Conservation (phyloP, 2,329 filamentous ascomycete genomes). For the Dryadomyces quercivorus region DNA sequence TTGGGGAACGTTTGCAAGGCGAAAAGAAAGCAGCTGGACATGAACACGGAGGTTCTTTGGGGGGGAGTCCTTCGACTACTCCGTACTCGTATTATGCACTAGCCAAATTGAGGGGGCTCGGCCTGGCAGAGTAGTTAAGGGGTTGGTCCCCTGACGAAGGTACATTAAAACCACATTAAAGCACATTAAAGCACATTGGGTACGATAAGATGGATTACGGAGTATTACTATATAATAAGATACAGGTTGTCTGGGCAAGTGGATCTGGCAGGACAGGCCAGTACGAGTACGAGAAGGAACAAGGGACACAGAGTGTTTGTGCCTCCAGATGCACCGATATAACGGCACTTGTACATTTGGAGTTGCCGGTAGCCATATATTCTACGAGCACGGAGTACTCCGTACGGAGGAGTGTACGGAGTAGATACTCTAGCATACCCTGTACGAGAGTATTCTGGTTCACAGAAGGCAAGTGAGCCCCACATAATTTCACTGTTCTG, state of each 20-base stretch:
- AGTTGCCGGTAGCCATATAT: too few relatives aligned
- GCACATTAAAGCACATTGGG: neutral
- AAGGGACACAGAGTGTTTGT: too few relatives aligned
- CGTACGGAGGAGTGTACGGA: too few relatives aligned
- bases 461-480: neutral
- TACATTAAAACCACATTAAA: neutral
- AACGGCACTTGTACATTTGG: too few relatives aligned
- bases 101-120: constrained; percentile 6
- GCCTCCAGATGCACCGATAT: too few relatives aligned
- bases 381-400: neutral
- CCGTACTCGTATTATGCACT: constrained; percentile 2
- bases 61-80: neutral
- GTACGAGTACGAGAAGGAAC: neutral
- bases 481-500: neutral
- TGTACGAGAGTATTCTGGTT: too few relatives aligned
- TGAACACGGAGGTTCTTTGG: neutral
- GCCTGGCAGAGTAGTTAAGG: constrained; percentile 6
- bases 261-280: neutral
- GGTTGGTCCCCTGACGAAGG: constrained; percentile 1
- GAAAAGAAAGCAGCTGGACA: constrained; percentile 6
- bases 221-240: too few relatives aligned
- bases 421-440: too few relatives aligned
- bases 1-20: constrained; percentile 1
- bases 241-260: neutral
- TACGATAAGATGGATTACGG: neutral